Conservation (phyloP, 73 alveolate genomes). For the Breviolum minutum region DNA sequence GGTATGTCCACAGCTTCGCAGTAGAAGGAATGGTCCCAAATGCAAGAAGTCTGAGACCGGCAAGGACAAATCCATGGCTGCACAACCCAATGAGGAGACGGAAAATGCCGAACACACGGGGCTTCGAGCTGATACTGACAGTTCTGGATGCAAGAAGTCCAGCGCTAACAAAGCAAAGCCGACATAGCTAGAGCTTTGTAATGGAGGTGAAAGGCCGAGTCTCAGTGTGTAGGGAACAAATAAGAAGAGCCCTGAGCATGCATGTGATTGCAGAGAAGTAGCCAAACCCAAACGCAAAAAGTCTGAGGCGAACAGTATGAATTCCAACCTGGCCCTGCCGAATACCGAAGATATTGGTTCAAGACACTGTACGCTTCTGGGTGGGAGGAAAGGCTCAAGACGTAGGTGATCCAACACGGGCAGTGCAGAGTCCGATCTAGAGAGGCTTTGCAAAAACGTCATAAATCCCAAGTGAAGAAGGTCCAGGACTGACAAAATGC, state of each 20-base stretch:
- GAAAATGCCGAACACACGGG: neutral
- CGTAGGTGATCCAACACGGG: slow-evolving; percentile 1
- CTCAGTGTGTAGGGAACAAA: neutral
- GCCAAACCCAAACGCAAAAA: neutral
- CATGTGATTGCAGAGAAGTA: neutral
- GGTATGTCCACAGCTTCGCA: neutral
- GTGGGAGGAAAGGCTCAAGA: neutral
- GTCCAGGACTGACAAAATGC: slow-evolving; percentile 1
- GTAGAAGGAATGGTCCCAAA: neutral
- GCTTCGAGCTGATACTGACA: neutral
- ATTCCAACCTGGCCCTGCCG: neutral
- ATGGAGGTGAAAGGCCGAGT: neutral
- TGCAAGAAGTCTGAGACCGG: neutral
- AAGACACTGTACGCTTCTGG: neutral
- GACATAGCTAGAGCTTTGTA: neutral
- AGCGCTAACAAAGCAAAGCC: neutral
- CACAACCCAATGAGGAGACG: neutral
- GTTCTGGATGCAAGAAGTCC: neutral
- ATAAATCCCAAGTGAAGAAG: neutral
- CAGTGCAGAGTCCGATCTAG: neutral
- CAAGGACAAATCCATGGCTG: neutral
- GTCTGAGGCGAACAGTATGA: neutral
- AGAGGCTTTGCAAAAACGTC: neutral
- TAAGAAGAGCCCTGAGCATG: neutral
- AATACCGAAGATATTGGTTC: neutral